Evolutionary conservation across 2,329 filamentous ascomycete species (phyloP), one percentile per base, ranked within the genome.

Genomic region (Sporothrix brasiliensis): DNA sequence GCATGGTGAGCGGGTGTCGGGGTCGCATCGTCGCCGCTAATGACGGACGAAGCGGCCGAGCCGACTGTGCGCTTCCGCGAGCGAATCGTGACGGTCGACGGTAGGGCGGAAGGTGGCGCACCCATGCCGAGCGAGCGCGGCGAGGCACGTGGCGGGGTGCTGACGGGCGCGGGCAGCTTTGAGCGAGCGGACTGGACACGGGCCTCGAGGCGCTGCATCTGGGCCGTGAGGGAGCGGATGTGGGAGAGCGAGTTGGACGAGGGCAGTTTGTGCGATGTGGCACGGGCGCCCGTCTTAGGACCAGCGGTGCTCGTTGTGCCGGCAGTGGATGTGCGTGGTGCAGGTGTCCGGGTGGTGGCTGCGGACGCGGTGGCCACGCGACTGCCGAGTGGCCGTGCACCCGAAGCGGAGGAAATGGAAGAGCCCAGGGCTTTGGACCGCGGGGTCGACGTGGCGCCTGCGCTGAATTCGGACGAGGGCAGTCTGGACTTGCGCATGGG

Each of bases 181-280:
- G 94, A 97, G 75, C 93, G 89, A 21, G 91, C 95, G 30, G 91
- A 93, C 72, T 98, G 93, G 11, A 99, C 94, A 58, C 95, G 88
- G 73, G 95, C 92, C 79, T 98, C 95, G 72, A 99, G 89, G 75
- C 93, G 92, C 80, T 97, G 93, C 93, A 98, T 97, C 81, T 98
- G 95, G 39, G 93, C 94, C 71, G 96, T 97, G 74, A 99, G 89
- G 41, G 91, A 91, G 74, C 94, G 92, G 77, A 99, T 97, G 79
- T 99, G 95, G 74, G 92, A 91, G 66, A 99, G 87, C 1, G 95
- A 98, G 73, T 83, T 88, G 73, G 85, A 89, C 68, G 84, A 83
- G 34, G 87, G 85, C 52, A 88, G 75, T 72, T 82, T 84, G 75
- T 86, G 80, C 21, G 83, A 81, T 27, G 81, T 77, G 73, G 81